Evolutionary conservation across 345 rosid genomes (phyloP).

Genomic region (Salix suchowensis): DNA sequence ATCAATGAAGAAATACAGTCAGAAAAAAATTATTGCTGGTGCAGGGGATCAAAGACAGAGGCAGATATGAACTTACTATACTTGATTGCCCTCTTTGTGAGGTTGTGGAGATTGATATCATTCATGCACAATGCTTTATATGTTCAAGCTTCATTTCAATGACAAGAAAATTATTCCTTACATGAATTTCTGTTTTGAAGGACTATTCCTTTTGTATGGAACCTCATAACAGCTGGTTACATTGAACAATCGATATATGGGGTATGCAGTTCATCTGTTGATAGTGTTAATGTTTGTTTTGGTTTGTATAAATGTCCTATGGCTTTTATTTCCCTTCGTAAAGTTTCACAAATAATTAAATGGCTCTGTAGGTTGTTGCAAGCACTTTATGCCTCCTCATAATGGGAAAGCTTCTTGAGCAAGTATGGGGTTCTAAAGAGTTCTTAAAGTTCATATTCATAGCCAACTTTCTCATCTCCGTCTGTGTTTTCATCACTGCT

Average conservation of each 20-base stretch:
- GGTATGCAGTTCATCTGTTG: constrained; percentile 40
- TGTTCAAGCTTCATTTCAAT: not conserved
- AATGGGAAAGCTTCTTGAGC: constrained; percentile 93
- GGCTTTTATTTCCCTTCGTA: not conserved
- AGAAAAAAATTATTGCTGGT: not conserved
- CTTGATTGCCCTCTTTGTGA: not conserved
- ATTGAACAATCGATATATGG: constrained; percentile 80
- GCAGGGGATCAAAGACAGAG: not conserved
- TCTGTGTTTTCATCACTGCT: constrained; percentile 78
- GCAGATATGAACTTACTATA: not conserved
- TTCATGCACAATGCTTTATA: not conserved
- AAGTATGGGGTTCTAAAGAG: constrained; percentile 94
- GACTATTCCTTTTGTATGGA: constrained; percentile 99
- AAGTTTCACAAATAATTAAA: constrained; percentile 10
- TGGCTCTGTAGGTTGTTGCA: constrained; percentile 51
- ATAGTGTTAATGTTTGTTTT: not conserved
- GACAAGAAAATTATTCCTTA: not conserved
- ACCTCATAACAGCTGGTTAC: constrained; percentile 85
- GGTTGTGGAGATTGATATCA: not conserved
- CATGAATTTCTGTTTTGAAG: constrained; percentile 30
- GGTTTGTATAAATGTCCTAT: constrained; percentile 1
- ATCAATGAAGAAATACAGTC: not conserved
- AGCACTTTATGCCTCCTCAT: constrained; percentile 75
- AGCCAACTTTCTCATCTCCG: constrained; percentile 71
- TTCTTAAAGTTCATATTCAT: constrained; percentile 88